Conservation (phyloP, 129 eudicot genomes). For the Pittosporum tobira region DNA sequence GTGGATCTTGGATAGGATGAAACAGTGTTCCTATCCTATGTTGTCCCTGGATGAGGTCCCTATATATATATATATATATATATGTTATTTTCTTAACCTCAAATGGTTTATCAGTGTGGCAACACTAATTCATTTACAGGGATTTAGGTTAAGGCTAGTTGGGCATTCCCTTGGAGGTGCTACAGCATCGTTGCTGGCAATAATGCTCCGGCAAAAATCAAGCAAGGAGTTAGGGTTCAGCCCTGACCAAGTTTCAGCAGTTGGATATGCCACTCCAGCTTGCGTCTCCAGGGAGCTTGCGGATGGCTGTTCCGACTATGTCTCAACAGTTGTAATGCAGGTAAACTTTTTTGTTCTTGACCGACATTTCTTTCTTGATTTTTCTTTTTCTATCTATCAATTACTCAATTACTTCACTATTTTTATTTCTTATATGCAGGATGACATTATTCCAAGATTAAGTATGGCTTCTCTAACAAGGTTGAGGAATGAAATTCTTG, state of each 20-base stretch:
- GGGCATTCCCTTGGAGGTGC: slow-evolving; percentile 99
- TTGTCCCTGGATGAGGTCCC: too few species aligned
- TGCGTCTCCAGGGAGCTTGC: slow-evolving; percentile 85
- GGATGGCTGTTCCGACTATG: slow-evolving; percentile 59
- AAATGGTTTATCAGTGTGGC: slow-evolving; percentile 1
- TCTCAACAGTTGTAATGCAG: slow-evolving; percentile 91
- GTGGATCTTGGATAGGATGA: too few species aligned
- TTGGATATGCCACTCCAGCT: slow-evolving; percentile 88
- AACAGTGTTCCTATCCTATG: too few species aligned
- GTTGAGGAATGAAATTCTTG: slow-evolving; percentile 88
- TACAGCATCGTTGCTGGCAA: slow-evolving; percentile 80
- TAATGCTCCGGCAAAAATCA: slow-evolving; percentile 74
- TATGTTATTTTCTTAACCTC: background rate
- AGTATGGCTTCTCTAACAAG: slow-evolving; percentile 75
- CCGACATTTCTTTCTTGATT: slow-evolving; percentile 1
- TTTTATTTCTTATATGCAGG: slow-evolving; percentile 34
- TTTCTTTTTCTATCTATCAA: background rate
- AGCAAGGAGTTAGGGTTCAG: slow-evolving; percentile 66
- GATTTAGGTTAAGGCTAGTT: slow-evolving; percentile 90
- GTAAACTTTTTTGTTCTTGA: slow-evolving; percentile 21
- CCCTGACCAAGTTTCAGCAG: slow-evolving; percentile 71
- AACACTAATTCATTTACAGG: slow-evolving; percentile 71
- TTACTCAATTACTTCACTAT: background rate
- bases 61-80: too few species aligned
- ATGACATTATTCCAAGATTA: slow-evolving; percentile 88